Conservation (phyloP, 2,329 filamentous ascomycete species). For the Aureobasidium uvarum region DNA sequence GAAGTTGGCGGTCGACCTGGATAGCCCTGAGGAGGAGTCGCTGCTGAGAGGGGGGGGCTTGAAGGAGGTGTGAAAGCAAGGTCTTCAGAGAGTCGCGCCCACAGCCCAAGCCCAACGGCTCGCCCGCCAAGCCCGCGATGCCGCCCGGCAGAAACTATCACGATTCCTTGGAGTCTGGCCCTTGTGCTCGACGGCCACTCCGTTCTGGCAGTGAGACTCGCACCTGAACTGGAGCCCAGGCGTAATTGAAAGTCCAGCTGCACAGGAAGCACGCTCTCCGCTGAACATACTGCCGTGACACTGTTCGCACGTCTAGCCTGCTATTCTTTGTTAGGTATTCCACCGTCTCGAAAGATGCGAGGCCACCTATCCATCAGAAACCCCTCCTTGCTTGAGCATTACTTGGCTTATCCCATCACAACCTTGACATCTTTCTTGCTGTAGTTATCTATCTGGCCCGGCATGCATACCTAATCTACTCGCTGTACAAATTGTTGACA, state of each 20-base stretch:
- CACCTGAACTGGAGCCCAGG: neutral
- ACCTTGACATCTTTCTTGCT: neutral
- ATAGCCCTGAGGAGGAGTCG: constrained; percentile 12
- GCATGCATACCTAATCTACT: neutral
- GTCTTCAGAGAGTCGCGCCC: constrained; percentile 5
- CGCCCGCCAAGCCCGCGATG: neutral
- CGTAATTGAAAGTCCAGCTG: neutral
- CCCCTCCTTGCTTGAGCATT: neutral
- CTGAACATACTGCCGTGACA: neutral
- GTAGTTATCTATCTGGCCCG: neutral
- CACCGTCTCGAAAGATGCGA: neutral
- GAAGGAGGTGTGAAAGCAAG: constrained; percentile 18
- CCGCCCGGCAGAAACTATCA: no score
- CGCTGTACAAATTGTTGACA: neutral
- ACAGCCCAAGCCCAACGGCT: constrained; percentile 1
- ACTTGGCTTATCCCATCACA: neutral
- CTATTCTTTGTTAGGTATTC: neutral
- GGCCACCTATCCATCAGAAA: no score
- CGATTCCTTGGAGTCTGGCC: neutral
- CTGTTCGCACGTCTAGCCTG: neutral
- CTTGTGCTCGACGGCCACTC: constrained; percentile 1
- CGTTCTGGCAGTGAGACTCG: neutral
- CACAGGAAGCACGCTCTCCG: neutral
- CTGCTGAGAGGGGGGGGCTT: neutral
- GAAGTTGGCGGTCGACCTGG: constrained; percentile 19